These are phyloP conservation scores for Aspergillus novofumigatus DNA, from an alignment of 2,329 filamentous ascomycete genomes.

Conservation along the genomic window DNA sequence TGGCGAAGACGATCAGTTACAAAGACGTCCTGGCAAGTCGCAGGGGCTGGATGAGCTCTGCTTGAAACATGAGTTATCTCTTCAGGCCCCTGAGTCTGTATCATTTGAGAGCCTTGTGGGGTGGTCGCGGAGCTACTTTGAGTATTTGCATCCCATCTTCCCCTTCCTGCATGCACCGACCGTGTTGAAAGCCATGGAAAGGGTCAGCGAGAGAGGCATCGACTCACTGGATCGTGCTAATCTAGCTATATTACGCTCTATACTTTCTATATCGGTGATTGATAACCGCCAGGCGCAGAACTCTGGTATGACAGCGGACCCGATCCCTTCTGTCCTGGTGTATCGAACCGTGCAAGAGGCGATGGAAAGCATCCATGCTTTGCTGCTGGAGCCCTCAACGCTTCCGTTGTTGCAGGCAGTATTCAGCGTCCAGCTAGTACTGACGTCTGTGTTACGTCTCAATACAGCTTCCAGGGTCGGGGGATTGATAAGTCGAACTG, in stretches of 20 bases:
- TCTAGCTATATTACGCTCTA: constrained; percentile 44
- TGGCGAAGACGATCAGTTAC: constrained; percentile 53
- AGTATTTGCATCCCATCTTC: constrained; percentile 55
- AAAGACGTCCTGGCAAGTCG: constrained; percentile 21
- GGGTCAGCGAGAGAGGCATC: constrained; percentile 32
- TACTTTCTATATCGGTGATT: constrained; percentile 52
- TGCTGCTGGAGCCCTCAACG: constrained; percentile 47
- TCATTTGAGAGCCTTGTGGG: constrained; percentile 48
- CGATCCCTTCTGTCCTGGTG: constrained; percentile 43
- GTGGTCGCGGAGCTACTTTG: constrained; percentile 53
- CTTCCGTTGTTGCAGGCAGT: constrained; percentile 49
- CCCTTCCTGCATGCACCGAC: constrained; percentile 55
- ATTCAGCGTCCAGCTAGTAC: constrained; percentile 51
- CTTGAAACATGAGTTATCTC: constrained; percentile 9
- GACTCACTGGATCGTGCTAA: constrained; percentile 33
- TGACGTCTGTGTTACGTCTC: constrained; percentile 53
- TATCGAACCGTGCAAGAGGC: constrained; percentile 50
- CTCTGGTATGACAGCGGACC: constrained; percentile 8
- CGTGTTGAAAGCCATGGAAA: constrained; percentile 47
- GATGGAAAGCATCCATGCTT: constrained; percentile 46
- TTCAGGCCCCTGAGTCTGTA: constrained; percentile 8
- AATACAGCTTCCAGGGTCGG: constrained; percentile 56
- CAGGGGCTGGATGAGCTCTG: constrained; percentile 38
- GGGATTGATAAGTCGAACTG: constrained; percentile 52
- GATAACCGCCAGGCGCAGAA: constrained; percentile 45